Conservation (phyloP, 2,329 filamentous ascomycete species). For the Gnomoniopsis sp. region DNA sequence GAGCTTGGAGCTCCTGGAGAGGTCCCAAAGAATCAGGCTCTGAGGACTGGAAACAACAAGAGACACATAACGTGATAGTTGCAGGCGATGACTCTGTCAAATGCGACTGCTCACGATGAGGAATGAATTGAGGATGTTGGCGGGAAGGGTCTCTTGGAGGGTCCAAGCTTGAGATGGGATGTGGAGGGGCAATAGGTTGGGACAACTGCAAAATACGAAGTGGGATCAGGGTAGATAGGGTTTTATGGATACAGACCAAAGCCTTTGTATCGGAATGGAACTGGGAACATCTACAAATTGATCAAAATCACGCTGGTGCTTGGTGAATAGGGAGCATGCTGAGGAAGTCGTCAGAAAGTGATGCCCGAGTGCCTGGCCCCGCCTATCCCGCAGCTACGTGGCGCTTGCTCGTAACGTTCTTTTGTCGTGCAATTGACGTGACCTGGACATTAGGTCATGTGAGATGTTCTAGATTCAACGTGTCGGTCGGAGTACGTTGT, state of each 20-base stretch:
- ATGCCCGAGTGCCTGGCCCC: no score
- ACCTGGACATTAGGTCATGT: no score
- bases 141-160: not conserved
- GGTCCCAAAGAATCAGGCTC: not conserved
- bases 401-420: no score
- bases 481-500: no score
- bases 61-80: not conserved
- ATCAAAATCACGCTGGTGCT: not conserved
- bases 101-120: not conserved
- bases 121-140: not conserved
- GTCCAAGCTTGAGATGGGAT: not conserved
- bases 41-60: not conserved
- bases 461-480: no score
- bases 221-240: not conserved
- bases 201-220: not conserved
- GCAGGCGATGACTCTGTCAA: not conserved
- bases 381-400: no score
- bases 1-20: slow-evolving; percentile 11
- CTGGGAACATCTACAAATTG: not conserved
- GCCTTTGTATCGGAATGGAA: not conserved
- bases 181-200: not conserved
- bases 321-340: not conserved
- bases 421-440: no score
- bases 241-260: not conserved
- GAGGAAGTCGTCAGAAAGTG: no score